Conservation (phyloP, 75 land plant genomes). For the Azolla pinnata region DNA sequence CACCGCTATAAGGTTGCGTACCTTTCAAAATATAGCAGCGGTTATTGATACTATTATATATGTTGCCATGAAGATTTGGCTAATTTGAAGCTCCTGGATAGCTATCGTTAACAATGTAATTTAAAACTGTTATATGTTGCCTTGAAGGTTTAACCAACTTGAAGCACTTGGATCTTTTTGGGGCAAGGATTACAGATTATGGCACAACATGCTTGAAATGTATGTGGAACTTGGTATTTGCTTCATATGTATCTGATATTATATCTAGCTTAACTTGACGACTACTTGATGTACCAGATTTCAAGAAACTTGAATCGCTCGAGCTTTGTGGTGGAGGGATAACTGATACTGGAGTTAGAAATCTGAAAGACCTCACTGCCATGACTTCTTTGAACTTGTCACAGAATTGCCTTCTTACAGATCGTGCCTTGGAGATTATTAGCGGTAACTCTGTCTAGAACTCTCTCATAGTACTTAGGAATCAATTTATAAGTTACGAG, state of each 20-base stretch:
- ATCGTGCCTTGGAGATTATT: slow-evolving; percentile 59
- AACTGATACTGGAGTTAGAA: slow-evolving; percentile 91
- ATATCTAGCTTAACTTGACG: slow-evolving; percentile 12
- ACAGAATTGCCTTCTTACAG: slow-evolving; percentile 75
- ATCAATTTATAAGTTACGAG: no score
- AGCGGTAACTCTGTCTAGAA: no score
- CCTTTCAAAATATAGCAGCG: no score
- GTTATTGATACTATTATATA: no score
- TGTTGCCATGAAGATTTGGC: no score
- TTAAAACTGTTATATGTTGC: no score
- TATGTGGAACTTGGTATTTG: background rate
- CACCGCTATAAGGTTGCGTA: no score
- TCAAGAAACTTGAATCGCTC: slow-evolving; percentile 79
- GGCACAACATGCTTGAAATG: slow-evolving; percentile 52
- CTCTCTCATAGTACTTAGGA: no score
- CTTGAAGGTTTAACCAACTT: slow-evolving; percentile 85
- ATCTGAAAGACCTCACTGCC: slow-evolving; percentile 69
- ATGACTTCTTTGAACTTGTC: slow-evolving; percentile 76
- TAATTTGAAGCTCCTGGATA: no score
- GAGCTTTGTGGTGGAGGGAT: slow-evolving; percentile 96
- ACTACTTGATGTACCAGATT: slow-evolving; percentile 48
- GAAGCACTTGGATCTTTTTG: slow-evolving; percentile 94
- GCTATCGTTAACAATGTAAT: no score
- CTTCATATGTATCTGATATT: slow-evolving; percentile 16
- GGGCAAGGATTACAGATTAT: slow-evolving; percentile 86